These are phyloP conservation scores for Musa balbisiana DNA, from an alignment of 202 grass and related monocot genomes.

Conservation along the genomic window DNA sequence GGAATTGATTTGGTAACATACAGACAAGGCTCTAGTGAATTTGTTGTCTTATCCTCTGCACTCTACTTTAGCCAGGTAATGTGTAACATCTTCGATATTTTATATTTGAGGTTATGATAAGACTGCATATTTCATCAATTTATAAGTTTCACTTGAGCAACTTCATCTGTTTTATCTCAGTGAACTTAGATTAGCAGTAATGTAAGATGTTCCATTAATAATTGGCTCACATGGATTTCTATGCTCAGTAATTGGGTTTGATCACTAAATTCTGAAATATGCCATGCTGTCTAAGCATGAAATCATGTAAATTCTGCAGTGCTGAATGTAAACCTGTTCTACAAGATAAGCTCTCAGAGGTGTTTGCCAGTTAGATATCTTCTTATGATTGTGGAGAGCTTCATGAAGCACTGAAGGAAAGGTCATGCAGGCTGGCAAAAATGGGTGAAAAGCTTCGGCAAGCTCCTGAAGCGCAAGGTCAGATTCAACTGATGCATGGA, in stretches of 20 bases:
- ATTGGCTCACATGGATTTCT: neutral
- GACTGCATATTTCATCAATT: neutral
- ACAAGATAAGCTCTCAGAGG: constrained; percentile 86
- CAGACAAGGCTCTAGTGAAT: constrained; percentile 59
- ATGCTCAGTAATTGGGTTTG: constrained; percentile 1
- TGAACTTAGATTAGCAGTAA: too few species aligned
- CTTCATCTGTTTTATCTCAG: too few species aligned
- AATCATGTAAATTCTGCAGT: constrained; percentile 36
- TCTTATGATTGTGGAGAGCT: constrained; percentile 80
- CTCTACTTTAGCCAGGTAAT: constrained; percentile 72
- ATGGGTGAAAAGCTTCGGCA: constrained; percentile 96
- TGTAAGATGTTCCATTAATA: too few species aligned
- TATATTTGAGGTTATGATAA: neutral
- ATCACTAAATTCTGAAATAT: constrained; percentile 1
- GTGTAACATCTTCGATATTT: neutral
- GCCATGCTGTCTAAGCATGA: constrained; percentile 1
- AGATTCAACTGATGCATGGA: constrained; percentile 6
- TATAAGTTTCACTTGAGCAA: neutral
- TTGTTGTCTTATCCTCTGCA: constrained; percentile 84
- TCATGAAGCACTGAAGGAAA: constrained; percentile 59
- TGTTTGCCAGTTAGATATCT: constrained; percentile 53
- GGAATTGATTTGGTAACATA: constrained; percentile 86
- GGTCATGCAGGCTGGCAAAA: constrained; percentile 84
- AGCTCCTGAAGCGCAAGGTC: constrained; percentile 79
- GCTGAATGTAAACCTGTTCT: constrained; percentile 71